Evolutionary conservation across 2,329 filamentous ascomycete genomes (phyloP).

Genomic region (Fusarium anthophilum): DNA sequence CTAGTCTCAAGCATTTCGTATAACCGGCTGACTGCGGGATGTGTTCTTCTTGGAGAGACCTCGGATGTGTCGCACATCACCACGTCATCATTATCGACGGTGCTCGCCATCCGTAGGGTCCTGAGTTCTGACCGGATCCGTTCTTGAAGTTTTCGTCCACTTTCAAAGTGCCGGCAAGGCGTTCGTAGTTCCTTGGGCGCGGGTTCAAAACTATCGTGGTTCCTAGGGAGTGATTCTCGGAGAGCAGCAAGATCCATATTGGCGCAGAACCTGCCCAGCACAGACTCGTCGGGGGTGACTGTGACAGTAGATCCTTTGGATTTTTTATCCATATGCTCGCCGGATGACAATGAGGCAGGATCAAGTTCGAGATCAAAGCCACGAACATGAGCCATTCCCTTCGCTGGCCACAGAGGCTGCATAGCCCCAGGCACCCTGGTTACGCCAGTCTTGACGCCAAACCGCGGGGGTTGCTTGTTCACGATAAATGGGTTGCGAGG

Average conservation of each 20-base stretch:
- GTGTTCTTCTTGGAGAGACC: constrained; percentile 45
- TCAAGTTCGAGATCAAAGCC: constrained; percentile 45
- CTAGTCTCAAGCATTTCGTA: constrained; percentile 67
- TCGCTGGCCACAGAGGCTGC: constrained; percentile 77
- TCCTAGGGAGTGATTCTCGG: constrained; percentile 41
- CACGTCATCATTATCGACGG: constrained; percentile 22
- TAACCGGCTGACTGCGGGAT: constrained; percentile 68
- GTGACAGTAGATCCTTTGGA: constrained; percentile 59
- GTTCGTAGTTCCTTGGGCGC: constrained; percentile 61
- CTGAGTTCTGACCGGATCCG: constrained; percentile 59
- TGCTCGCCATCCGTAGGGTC: constrained; percentile 34
- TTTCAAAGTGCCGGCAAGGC: constrained; percentile 66
- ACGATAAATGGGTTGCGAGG: constrained; percentile 44
- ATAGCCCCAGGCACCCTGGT: constrained; percentile 72
- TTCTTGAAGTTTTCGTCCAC: constrained; percentile 62
- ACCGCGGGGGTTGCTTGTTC: constrained; percentile 50
- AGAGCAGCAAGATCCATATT: constrained; percentile 42
- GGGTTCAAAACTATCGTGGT: constrained; percentile 54
- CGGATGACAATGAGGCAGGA: background rate
- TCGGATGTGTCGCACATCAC: constrained; percentile 51
- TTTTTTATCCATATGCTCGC: constrained; percentile 50
- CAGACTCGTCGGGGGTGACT: constrained; percentile 54
- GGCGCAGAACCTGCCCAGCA: constrained; percentile 48
- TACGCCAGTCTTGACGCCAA: constrained; percentile 55
- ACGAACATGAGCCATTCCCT: constrained; percentile 71